These are phyloP conservation scores for Poronia punctata DNA, from an alignment of 495 filamentous ascomycete genomes.

Conservation along the genomic window DNA sequence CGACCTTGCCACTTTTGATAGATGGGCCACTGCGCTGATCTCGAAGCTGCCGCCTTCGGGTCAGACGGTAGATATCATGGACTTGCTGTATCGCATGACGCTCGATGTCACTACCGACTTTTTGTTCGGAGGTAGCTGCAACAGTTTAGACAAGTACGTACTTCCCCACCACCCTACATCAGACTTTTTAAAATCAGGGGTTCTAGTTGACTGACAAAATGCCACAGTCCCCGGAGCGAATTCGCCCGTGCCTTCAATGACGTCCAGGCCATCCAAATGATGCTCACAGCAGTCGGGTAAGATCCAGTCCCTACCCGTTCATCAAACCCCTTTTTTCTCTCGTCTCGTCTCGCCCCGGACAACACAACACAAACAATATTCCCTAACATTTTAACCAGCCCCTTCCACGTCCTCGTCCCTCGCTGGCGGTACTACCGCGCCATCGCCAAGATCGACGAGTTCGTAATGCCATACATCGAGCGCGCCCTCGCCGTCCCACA, in stretches of 20 bases:
- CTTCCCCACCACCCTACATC: not conserved
- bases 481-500: constrained; percentile 39
- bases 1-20: constrained; percentile 42
- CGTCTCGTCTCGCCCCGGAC: too few species aligned
- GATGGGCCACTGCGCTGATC: constrained; percentile 37
- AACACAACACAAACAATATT: not conserved
- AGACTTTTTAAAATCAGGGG: too few species aligned
- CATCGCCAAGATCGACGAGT: constrained; percentile 41
- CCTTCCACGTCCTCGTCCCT: constrained; percentile 37
- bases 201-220: too few species aligned
- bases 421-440: constrained; percentile 33
- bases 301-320: constrained; percentile 7
- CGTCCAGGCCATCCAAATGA: constrained; percentile 45
- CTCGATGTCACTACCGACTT: constrained; percentile 56
- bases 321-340: not conserved
- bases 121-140: constrained; percentile 46
- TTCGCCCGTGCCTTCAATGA: constrained; percentile 49
- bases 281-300: constrained; percentile 35
- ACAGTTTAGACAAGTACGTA: constrained; percentile 42
- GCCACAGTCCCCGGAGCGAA: constrained; percentile 38
- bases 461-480: constrained; percentile 48
- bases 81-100: constrained; percentile 49
- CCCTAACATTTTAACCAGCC: constrained; percentile 15
- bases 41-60: constrained; percentile 32
- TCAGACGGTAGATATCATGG: constrained; percentile 41